Evolutionary conservation across 306 rosid genomes (phyloP), one percentile per base, ranked within the genome.

Genomic region (Betula pendula): DNA sequence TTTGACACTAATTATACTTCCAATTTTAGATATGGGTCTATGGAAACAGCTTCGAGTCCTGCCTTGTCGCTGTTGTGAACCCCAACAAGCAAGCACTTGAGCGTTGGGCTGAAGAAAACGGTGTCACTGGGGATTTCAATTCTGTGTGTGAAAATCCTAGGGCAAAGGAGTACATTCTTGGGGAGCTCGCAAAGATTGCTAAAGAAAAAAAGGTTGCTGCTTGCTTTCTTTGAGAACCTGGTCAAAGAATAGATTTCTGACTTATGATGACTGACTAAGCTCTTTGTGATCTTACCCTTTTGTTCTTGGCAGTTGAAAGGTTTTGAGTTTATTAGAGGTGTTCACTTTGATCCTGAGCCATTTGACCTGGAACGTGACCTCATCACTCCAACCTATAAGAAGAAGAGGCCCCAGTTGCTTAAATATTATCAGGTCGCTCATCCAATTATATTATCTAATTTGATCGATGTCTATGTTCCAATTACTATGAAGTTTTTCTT

Each of bases 281-380:
- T 50, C 49, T 74, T 65, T 75, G 71, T 72, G 63, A 48, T 80
- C 12, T 77, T 56, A 56, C 65, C 25, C 25, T 47, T 71, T 27
- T 80, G 73, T 80, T 68, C 24, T 81, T 81, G 71, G 83, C 92
- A 95, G 99, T 87, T 95, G 87, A 92, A 92, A 86, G 97, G 99
- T 70, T 95, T 87, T 73, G 97, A 95, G 90, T 73, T 83, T 73
- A 79, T 95, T 72, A 88, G 31, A 86, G 97, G 85, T 49, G 86
- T 95, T 80, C 97, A 92, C 76, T 90, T 95, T 27, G 99, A 95
- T 51, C 94, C 99, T 1, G 85, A 75, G 71, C 94, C 93, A 25
- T 95, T 95, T 73, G 99, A 95, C 87, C 90, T 95, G 78, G 97
- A 95, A 51, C 96, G 97, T 14, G 99, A 91, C 82, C 97, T 95